Percentiles rank a stretch among this genome's conserved stretches.
Evolutionary conservation across 176 grass and related monocot species (phyloP).

Genomic region (Stipa capillata): DNA sequence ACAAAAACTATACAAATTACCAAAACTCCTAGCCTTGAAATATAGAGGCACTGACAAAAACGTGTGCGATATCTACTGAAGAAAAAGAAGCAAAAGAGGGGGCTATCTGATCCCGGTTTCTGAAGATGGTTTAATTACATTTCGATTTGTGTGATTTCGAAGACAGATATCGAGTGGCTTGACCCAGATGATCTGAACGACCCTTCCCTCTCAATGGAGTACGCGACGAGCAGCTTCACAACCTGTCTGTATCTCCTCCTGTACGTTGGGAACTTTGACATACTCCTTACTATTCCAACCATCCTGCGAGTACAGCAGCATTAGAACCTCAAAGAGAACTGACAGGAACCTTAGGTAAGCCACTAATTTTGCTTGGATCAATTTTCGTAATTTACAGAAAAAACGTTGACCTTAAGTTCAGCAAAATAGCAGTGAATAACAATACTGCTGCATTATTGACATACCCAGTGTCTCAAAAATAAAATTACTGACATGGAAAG

Average conservation of each 20-base stretch:
- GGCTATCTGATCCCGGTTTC: neutral
- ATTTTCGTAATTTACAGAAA: too few species aligned
- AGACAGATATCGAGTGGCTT: neutral
- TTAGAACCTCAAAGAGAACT: neutral
- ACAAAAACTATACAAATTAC: too few species aligned
- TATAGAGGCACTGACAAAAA: constrained; percentile 23
- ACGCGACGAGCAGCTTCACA: constrained; percentile 49
- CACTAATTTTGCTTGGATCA: too few species aligned
- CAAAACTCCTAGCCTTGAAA: constrained; percentile 23
- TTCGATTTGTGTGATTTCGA: constrained; percentile 48
- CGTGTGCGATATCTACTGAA: constrained; percentile 24
- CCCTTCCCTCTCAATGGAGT: constrained; percentile 47
- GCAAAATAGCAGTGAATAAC: too few species aligned
- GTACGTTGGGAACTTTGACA: constrained; percentile 80
- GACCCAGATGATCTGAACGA: constrained; percentile 30
- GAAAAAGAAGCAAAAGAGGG: neutral
- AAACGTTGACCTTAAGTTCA: too few species aligned
- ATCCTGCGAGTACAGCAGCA: constrained; percentile 43
- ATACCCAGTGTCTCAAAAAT: too few species aligned
- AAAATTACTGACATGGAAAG: too few species aligned
- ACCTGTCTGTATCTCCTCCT: constrained; percentile 70
- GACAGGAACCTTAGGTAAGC: too few species aligned
- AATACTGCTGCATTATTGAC: too few species aligned
- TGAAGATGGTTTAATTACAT: constrained; percentile 24
- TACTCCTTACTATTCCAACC: constrained; percentile 62